phyloP scores from a whole-genome alignment of 257 asterid genomes.

The Penstemon eatonii region DNA sequence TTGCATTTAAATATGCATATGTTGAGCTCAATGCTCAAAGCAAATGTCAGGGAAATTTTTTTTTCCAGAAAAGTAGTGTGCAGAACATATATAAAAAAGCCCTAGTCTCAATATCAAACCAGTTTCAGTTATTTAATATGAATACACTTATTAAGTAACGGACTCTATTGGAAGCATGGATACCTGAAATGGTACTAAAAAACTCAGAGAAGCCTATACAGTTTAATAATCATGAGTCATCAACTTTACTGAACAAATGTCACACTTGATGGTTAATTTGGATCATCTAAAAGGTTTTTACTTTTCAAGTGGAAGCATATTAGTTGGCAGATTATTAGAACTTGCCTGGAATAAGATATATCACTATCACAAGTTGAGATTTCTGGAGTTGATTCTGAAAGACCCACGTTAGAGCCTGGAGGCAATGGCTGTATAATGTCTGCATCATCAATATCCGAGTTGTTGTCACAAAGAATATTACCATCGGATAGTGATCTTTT shows the following conservation, averaged over 20 bases:
- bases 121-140: neutral
- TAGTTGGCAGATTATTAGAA: slow-evolving; percentile 3
- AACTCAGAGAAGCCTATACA: neutral
- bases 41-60: neutral
- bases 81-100: neutral
- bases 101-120: neutral
- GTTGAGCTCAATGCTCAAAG: neutral
- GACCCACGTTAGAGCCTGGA: slow-evolving; percentile 37
- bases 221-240: neutral
- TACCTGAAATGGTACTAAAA: neutral
- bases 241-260: neutral
- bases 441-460: slow-evolving; percentile 53
- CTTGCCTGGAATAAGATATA: slow-evolving; percentile 58
- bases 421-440: slow-evolving; percentile 40
- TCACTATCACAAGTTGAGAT: slow-evolving; percentile 56
- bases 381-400: slow-evolving; percentile 64
- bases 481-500: slow-evolving; percentile 92
- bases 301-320: neutral
- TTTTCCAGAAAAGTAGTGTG: neutral
- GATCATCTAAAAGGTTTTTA: slow-evolving; percentile 7
- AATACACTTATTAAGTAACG: neutral
- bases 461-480: slow-evolving; percentile 58
- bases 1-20: neutral
- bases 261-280: neutral
- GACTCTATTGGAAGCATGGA: neutral